Evolutionary conservation across 2,329 filamentous ascomycete genomes (phyloP).

Genomic region (Cladosporium sp.): DNA sequence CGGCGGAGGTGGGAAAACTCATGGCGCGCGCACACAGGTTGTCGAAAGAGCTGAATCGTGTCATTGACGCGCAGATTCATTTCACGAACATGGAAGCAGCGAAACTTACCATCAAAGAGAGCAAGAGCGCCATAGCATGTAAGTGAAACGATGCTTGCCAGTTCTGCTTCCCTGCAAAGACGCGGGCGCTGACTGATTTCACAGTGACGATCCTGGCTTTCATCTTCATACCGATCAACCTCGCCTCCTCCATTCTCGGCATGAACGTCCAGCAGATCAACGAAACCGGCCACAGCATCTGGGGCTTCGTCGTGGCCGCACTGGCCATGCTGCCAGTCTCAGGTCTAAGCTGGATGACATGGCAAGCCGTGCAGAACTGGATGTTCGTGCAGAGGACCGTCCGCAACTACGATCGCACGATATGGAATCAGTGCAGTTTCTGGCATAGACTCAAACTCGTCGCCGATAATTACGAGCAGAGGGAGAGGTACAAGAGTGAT

Average conservation of each 20-base stretch:
- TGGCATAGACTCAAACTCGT: no score
- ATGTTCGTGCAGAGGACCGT: no score
- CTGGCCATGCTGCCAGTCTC: not conserved
- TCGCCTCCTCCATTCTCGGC: not conserved
- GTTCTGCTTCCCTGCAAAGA: no score
- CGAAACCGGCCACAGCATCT: not conserved
- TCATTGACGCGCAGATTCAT: not conserved
- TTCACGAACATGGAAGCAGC: not conserved
- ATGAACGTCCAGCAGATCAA: not conserved
- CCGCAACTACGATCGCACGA: no score
- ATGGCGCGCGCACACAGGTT: no score
- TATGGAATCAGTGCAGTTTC: no score
- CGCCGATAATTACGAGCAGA: no score
- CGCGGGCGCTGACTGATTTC: no score
- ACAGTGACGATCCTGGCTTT: slow-evolving; percentile 2
- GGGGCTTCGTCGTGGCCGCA: not conserved
- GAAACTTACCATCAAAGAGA: not conserved
- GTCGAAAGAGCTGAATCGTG: no score
- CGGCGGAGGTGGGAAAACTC: no score
- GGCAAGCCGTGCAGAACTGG: not conserved
- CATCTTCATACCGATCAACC: not conserved
- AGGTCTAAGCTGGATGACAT: not conserved
- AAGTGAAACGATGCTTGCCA: no score
- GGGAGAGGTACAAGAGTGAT: no score
- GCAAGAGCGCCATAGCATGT: not conserved